Percentiles rank a stretch among this genome's conserved stretches.
Conservation (phyloP, 306 rosid species). For the Pyrus bretschneideri region DNA sequence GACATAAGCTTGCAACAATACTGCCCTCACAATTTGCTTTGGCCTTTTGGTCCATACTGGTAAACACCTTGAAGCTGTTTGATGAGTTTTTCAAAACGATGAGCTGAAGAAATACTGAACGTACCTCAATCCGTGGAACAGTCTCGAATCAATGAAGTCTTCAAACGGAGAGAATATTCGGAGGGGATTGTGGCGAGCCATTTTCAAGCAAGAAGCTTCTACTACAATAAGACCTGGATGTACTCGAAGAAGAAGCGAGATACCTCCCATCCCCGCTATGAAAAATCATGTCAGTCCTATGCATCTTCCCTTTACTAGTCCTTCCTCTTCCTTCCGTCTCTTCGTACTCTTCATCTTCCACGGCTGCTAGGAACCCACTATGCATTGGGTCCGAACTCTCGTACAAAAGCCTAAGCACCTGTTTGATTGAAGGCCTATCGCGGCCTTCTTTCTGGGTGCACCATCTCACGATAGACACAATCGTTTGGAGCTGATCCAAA, state of each 20-base stretch:
- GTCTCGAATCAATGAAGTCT: not conserved
- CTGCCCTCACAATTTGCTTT: not conserved
- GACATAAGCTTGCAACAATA: not conserved
- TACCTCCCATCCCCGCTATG: constrained; percentile 82
- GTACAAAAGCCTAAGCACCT: constrained; percentile 82
- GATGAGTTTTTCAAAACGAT: not conserved
- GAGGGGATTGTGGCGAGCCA: constrained; percentile 80
- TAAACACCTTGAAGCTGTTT: not conserved
- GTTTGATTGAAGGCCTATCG: constrained; percentile 81
- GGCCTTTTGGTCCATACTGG: not conserved
- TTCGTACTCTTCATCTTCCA: constrained; percentile 56
- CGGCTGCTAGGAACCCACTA: constrained; percentile 53
- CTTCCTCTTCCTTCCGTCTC: constrained; percentile 57
- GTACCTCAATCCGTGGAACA: not conserved
- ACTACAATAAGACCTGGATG: constrained; percentile 91
- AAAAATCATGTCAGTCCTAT: constrained; percentile 43
- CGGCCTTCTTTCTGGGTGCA: constrained; percentile 91
- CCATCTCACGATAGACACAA: constrained; percentile 70
- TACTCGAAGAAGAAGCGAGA: constrained; percentile 96
- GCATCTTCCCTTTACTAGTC: constrained; percentile 62
- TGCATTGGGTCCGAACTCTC: constrained; percentile 92
- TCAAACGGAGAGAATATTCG: constrained; percentile 50
- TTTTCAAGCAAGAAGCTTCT: constrained; percentile 88
- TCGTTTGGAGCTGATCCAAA: constrained; percentile 75
- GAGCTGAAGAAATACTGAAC: not conserved